Evolutionary conservation across 805 yeast species (phyloP), one percentile per base, ranked within the genome.

Genomic region (Spencermartinsiella europaea): DNA sequence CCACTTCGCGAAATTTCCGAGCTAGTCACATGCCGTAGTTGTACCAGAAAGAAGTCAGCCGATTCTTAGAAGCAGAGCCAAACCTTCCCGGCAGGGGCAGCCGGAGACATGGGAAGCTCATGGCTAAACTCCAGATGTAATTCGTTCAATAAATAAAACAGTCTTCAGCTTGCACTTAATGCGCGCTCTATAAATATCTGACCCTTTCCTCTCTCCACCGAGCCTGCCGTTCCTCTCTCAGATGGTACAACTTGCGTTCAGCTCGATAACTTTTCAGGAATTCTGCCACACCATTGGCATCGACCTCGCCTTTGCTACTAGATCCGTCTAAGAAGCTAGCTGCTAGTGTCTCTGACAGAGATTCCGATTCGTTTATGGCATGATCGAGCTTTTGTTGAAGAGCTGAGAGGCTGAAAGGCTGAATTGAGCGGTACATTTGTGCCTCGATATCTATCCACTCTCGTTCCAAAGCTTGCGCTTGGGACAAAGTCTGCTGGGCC

Each of bases 141-240:
- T n/a, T n/a, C n/a, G n/a, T n/a, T n/a, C n/a, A n/a, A n/a, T n/a
- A n/a, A n/a, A n/a, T n/a, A n/a, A n/a, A n/a, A n/a, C n/a, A n/a
- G n/a, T n/a, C n/a, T n/a, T n/a, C n/a, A n/a, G n/a, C n/a, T n/a
- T n/a, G n/a, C n/a, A n/a, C n/a, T n/a, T n/a, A n/a, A n/a, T n/a
- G n/a, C n/a, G n/a, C n/a, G n/a, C n/a, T n/a, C n/a, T n/a, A n/a
- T n/a, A 37, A 20, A 45, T 20, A 31, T 3, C 22, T 34, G 10
- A 71, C 72, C 39, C 76, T 52, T 41, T 68, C 74, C 49, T 72
- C 74, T 43, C 61, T 59, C 68, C 81, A 67, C 21, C 81, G 67
- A 34, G 66, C 67, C 40, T 75, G 55, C 54, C 76, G 70, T 55
- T 77, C 81, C 42, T 67, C 67, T 34, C 72, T 61, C 38, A 71